A percentile compares a stretch with the other conserved stretches of the same genome.
Evolutionary conservation across 345 rosid genomes (phyloP).

Genomic region (Rhodomyrtus tomentosa): DNA sequence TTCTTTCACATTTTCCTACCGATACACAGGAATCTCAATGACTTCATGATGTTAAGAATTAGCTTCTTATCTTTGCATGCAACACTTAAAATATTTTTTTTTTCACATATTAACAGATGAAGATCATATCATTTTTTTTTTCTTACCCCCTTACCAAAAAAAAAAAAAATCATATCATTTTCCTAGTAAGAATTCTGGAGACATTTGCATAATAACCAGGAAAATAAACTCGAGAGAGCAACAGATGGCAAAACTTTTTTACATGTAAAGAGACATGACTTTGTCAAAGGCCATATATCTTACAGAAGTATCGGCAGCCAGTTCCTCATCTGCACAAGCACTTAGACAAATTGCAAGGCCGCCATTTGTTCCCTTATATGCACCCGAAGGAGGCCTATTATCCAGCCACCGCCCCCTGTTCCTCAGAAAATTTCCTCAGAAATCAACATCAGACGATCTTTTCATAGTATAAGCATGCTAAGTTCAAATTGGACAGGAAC

Average conservation of each 20-base stretch:
- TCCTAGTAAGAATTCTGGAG: background rate
- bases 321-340: constrained; percentile 37
- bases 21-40: background rate
- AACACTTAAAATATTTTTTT: background rate
- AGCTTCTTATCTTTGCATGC: background rate
- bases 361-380: constrained; percentile 28
- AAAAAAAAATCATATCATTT: background rate
- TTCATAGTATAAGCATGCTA: background rate
- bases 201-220: background rate
- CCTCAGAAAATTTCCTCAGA: background rate
- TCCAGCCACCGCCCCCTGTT: constrained; percentile 22
- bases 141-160: too few relatives aligned
- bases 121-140: background rate
- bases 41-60: background rate
- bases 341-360: constrained; percentile 41
- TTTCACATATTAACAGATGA: background rate
- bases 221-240: background rate
- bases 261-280: background rate
- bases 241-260: background rate
- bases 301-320: constrained; percentile 36
- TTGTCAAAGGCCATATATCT: background rate
- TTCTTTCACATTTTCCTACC: background rate
- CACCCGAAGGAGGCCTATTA: constrained; percentile 25
- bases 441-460: background rate
- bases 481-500: background rate